phyloP scores from a whole-genome alignment of 257 asterid species.

The Solanum clarkiae region DNA sequence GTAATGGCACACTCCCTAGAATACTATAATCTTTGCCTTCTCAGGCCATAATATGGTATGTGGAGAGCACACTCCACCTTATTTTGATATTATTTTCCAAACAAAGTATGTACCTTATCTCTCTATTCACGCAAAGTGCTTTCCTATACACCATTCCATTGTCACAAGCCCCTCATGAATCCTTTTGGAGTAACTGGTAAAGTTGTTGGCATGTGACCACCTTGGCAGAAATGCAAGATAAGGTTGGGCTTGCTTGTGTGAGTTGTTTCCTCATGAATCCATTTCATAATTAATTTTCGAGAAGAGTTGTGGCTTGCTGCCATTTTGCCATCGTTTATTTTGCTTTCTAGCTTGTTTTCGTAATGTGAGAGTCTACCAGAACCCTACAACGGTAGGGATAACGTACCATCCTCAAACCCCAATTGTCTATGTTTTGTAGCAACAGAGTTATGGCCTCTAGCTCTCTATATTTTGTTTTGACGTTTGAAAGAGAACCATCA shows the following conservation, averaged over 20 bases:
- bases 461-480: neutral
- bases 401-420: too few species aligned
- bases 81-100: neutral
- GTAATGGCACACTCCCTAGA: constrained; percentile 28
- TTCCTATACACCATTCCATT: constrained; percentile 18
- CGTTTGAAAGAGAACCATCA: neutral
- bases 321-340: too few species aligned
- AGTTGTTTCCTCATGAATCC: too few species aligned
- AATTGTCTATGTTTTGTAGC: too few species aligned
- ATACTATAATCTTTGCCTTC: constrained; percentile 8
- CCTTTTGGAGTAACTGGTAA: too few species aligned
- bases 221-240: too few species aligned
- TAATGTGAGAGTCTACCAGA: too few species aligned
- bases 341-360: too few species aligned
- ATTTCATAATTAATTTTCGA: neutral
- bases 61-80: constrained; percentile 51
- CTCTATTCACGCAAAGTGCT: constrained; percentile 9
- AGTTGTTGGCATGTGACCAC: too few species aligned
- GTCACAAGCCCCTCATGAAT: neutral
- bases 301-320: too few species aligned
- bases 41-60: constrained; percentile 1
- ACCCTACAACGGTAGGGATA: too few species aligned
- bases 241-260: too few species aligned
- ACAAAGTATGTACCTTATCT: neutral
- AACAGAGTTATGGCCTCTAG: neutral